Conservation (phyloP, 495 filamentous ascomycete genomes). For the Lasiosphaeria hispida region DNA sequence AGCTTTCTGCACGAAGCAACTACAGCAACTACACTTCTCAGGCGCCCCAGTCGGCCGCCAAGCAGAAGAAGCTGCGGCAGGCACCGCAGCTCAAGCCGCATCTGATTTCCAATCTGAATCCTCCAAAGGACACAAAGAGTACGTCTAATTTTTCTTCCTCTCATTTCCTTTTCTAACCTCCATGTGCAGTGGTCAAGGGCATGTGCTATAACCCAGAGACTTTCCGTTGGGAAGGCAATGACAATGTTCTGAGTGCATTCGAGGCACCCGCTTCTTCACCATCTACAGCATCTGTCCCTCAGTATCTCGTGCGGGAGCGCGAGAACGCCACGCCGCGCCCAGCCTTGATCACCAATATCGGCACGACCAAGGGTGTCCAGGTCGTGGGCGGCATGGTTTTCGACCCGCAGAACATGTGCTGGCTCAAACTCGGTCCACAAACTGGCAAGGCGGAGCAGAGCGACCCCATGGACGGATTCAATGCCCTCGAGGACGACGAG, state of each 20-base stretch:
- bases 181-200: conserved; percentile 69
- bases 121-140: conserved; percentile 48
- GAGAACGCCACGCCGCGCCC: conserved; percentile 68
- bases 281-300: conserved; percentile 43
- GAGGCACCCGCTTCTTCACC: conserved; percentile 55
- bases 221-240: conserved; percentile 94
- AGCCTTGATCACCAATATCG: conserved; percentile 89
- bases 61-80: conserved; percentile 57
- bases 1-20: conserved; percentile 57
- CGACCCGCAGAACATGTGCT: conserved; percentile 93
- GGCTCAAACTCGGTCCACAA: conserved; percentile 68
- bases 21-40: conserved; percentile 34
- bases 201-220: conserved; percentile 90
- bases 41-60: conserved; percentile 33
- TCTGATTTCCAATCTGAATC: conserved; percentile 49
- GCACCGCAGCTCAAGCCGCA: conserved; percentile 52
- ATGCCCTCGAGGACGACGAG: conserved; percentile 65
- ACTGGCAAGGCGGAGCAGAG: conserved; percentile 36
- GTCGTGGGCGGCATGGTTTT: conserved; percentile 96
- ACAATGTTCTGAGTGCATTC: conserved; percentile 75
- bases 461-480: conserved; percentile 70
- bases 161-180: conserved; percentile 3
- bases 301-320: conserved; percentile 50
- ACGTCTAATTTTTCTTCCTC: conserved; percentile 20
- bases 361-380: conserved; percentile 72